A percentile compares a stretch with the other conserved stretches of the same genome.
Evolutionary conservation across 495 filamentous ascomycete genomes (phyloP).

Genomic region (Hypoxylon fragiforme): DNA sequence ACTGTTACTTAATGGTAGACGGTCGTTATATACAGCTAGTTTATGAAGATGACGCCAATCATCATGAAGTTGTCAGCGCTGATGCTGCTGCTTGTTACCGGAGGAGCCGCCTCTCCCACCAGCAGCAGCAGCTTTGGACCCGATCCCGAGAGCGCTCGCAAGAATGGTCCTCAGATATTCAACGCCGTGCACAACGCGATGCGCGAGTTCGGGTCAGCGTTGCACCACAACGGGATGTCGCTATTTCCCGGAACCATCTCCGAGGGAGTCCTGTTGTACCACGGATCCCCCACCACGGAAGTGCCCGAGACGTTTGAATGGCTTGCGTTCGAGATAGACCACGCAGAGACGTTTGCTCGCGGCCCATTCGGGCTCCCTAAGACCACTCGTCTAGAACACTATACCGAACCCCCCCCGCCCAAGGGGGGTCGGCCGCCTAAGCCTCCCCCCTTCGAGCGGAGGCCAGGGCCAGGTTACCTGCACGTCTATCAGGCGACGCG

Average conservation of each 20-base stretch:
- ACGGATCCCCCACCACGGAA: constrained; percentile 51
- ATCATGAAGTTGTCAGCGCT: constrained; percentile 8
- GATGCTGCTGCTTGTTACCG: constrained; percentile 1
- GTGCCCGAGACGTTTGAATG: constrained; percentile 60
- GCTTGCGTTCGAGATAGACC: constrained; percentile 72
- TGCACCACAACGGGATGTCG: constrained; percentile 72
- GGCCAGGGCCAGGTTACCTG: constrained; percentile 59
- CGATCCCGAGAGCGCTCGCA: constrained; percentile 35
- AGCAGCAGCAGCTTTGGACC: constrained; percentile 32
- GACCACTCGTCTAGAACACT: neutral
- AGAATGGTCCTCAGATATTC: constrained; percentile 65
- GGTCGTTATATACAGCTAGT: too few relatives aligned
- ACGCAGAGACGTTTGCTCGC: constrained; percentile 61
- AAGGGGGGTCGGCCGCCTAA: neutral
- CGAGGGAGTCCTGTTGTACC: constrained; percentile 62
- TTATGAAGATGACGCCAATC: too few relatives aligned
- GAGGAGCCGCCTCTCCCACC: neutral
- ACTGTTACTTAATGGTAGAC: too few relatives aligned
- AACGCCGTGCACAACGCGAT: constrained; percentile 68
- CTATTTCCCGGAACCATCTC: constrained; percentile 63
- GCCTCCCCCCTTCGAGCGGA: constrained; percentile 1
- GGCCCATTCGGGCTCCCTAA: constrained; percentile 4
- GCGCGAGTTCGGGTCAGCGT: constrained; percentile 70
- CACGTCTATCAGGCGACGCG: constrained; percentile 56
- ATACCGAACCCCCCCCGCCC: neutral